These are phyloP conservation scores for Isoetes taiwanensis DNA, from an alignment of 75 land plant species.

Conservation along the genomic window DNA sequence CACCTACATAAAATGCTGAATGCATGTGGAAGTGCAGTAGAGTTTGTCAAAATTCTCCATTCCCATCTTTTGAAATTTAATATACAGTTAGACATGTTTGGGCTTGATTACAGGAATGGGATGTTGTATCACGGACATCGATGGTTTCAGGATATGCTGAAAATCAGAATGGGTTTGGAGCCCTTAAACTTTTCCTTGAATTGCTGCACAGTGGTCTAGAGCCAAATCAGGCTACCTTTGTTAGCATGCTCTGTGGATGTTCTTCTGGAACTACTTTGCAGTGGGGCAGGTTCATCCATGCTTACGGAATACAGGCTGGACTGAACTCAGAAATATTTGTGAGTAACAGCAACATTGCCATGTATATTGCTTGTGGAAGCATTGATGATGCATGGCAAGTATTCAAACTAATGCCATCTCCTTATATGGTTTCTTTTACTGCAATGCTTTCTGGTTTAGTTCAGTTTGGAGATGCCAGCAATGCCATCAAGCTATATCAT, in stretches of 20 bases:
- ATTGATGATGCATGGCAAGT: slow-evolving; percentile 31
- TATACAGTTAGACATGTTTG: too few relatives aligned
- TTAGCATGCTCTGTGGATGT: neutral
- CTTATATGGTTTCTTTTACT: slow-evolving; percentile 48
- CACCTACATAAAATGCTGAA: too few relatives aligned
- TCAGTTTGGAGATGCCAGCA: too few relatives aligned
- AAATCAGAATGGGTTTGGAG: slow-evolving; percentile 10
- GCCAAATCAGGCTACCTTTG: neutral
- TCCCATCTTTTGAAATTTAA: too few relatives aligned
- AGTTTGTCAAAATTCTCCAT: too few relatives aligned
- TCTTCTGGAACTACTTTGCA: slow-evolving; percentile 7
- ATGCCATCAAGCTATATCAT: too few relatives aligned
- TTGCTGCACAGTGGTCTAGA: neutral
- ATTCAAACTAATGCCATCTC: slow-evolving; percentile 26
- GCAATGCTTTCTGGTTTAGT: slow-evolving; percentile 44
- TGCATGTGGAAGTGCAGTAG: too few relatives aligned
- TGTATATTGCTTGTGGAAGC: slow-evolving; percentile 37
- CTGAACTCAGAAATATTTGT: slow-evolving; percentile 19
- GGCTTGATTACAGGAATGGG: slow-evolving; percentile 14
- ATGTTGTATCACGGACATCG: slow-evolving; percentile 28
- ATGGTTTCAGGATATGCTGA: slow-evolving; percentile 15
- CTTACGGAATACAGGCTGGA: slow-evolving; percentile 35
- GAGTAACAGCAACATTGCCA: slow-evolving; percentile 30
- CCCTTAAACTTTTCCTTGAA: neutral
- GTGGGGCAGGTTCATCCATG: slow-evolving; percentile 25